Evolutionary conservation across 2,329 filamentous ascomycete genomes (phyloP), one percentile per base, ranked within the genome.

Genomic region (Microsporum ferrugineum): DNA sequence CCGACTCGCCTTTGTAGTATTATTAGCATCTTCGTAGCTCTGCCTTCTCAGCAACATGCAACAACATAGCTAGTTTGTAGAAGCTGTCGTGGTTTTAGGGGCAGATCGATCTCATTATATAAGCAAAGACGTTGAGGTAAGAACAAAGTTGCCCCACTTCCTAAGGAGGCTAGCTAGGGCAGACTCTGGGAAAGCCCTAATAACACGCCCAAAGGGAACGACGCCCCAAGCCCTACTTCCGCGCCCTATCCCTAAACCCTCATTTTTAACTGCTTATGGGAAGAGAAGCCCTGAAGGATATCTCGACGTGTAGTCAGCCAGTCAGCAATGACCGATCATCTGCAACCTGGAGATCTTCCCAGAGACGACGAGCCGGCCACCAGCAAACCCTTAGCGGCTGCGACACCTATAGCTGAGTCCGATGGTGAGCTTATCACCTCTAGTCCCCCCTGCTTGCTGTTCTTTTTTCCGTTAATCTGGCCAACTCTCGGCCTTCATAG

Each of bases 191-290:
- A 5, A 51, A 51, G 45, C 45, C 45, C 45, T 51, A 31, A 29
- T 7, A 51, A 33, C 10, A 5, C 10, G 23, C 45, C 45, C 27
- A 51, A 51, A 51, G 23, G 6, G 23, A 14, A 3, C 31, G 27
- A 34, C 41, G 36, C 55, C 36, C 55, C 33, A 59, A 77, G 73
- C 75, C 75, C 75, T 77, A 77, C 69, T 68, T 67, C 66, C 69
- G 72, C 73, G 75, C 75, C 75, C 75, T 77, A 75, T 67, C 74
- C 74, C 74, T 76, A 76, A 76, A 73, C 75, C 75, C 75, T 76
- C 70, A 76, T 76, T 76, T 75, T 23, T 23, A 23, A 23, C 74
- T 76, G 67, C 71, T 76, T 73, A 71, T 69, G 75, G 74, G 75
- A 73, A 69, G 69, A 67, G 63, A 64, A 61, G 63, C 65, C 57